A percentile compares a stretch with the other conserved stretches of the same genome.
Evolutionary conservation across 1,284 basidiomycete species (phyloP).

Genomic region (Irpex sp.): DNA sequence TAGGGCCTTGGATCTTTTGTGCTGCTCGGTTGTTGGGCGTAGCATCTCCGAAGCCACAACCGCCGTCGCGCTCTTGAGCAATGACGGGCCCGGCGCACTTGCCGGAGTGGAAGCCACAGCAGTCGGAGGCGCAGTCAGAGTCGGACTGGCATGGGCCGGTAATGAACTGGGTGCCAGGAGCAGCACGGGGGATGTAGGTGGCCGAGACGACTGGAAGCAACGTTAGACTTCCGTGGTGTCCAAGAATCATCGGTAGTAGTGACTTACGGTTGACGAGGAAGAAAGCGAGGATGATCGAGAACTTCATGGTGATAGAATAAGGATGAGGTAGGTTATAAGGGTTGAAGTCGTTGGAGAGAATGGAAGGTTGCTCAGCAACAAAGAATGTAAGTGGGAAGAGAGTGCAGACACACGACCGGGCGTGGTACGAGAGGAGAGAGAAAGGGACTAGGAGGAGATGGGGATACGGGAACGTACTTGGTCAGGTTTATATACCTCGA

Average conservation of each 20-base stretch:
- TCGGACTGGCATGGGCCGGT: not conserved
- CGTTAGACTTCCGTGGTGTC: no score
- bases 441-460: conserved; percentile 1
- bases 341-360: not conserved
- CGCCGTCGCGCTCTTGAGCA: conserved; percentile 1
- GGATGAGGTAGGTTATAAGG: not conserved
- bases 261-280: not conserved
- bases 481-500: not conserved
- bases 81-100: not conserved
- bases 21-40: not conserved
- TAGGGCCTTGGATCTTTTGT: conserved; percentile 1
- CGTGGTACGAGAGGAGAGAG: not conserved
- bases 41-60: not conserved
- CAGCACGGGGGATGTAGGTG: not conserved
- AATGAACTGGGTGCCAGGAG: not conserved
- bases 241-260: not conserved
- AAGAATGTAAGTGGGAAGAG: not conserved
- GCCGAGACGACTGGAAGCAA: not conserved
- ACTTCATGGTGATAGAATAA: not conserved
- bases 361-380: conserved; percentile 2
- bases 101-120: not conserved
- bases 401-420: not conserved
- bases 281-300: not conserved
- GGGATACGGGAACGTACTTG: not conserved
- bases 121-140: not conserved